phyloP scores from a whole-genome alignment of 306 rosid species.

The Inga leiocalycina region DNA sequence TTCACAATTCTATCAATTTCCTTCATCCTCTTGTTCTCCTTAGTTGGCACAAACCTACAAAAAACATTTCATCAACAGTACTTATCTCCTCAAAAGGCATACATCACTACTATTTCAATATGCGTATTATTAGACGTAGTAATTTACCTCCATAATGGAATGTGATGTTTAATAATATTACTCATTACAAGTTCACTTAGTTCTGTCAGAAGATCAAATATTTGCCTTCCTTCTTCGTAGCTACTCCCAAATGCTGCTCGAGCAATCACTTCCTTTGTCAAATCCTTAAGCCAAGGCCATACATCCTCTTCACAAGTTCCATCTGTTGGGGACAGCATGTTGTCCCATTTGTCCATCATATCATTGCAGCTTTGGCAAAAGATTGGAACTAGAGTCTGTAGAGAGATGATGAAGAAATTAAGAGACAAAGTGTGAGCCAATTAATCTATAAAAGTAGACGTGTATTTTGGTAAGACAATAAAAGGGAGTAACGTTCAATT shows the following conservation, averaged over 20 bases:
- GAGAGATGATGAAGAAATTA: not conserved
- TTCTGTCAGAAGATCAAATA: constrained; percentile 28
- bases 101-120: not conserved
- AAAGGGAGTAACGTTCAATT: constrained; percentile 38
- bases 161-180: not conserved
- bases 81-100: not conserved
- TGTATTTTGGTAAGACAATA: not conserved
- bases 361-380: not conserved
- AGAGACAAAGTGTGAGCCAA: not conserved
- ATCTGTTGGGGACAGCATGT: not conserved
- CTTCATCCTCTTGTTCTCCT: constrained; percentile 24
- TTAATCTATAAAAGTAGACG: not conserved
- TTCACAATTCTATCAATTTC: constrained; percentile 5
- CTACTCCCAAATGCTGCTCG: constrained; percentile 42
- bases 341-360: not conserved
- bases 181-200: not conserved
- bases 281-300: constrained; percentile 22
- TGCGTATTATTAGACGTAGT: not conserved
- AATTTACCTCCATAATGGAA: constrained; percentile 38
- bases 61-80: not conserved
- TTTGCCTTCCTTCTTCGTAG: constrained; percentile 32
- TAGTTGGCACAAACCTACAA: constrained; percentile 33
- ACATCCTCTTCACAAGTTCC: constrained; percentile 34
- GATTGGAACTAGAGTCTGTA: not conserved
- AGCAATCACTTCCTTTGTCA: constrained; percentile 33